Conservation (phyloP, 2,329 filamentous ascomycete genomes). For the Fusarium lyarnte region DNA sequence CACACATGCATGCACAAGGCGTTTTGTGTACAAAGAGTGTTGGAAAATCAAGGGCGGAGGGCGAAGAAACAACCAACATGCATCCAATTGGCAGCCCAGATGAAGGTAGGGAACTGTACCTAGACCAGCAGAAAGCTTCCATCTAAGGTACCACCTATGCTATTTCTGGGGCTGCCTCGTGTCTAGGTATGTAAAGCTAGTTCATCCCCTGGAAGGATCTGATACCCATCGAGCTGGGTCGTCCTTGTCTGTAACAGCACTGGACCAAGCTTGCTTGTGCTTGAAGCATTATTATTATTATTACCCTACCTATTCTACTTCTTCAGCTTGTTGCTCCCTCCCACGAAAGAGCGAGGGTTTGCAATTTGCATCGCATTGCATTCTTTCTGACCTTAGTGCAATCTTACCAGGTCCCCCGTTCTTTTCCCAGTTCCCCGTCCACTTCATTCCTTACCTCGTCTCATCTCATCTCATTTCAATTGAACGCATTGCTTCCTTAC, state of each 20-base stretch:
- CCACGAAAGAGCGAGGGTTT: not conserved
- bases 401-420: conserved; percentile 34
- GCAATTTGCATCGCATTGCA: conserved; percentile 16
- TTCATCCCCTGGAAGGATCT: conserved; percentile 10
- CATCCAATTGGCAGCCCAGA: not conserved
- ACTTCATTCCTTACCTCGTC: conserved; percentile 27
- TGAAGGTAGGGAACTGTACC: not conserved
- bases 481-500: not conserved
- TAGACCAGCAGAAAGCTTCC: not conserved
- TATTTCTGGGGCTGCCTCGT: not conserved
- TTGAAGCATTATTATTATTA: not conserved
- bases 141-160: not conserved
- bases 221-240: conserved; percentile 33
- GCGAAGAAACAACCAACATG: not conserved
- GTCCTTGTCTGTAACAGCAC: conserved; percentile 19
- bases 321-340: conserved; percentile 13
- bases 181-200: not conserved
- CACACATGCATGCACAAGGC: not conserved
- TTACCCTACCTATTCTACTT: not conserved
- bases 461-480: conserved; percentile 36
- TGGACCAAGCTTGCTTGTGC: not conserved
- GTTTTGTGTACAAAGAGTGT: not conserved
- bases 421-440: conserved; percentile 12
- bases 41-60: not conserved
- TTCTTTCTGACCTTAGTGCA: conserved; percentile 31